phyloP scores from a whole-genome alignment of 805 yeast genomes.

The Limtongia smithiae region DNA sequence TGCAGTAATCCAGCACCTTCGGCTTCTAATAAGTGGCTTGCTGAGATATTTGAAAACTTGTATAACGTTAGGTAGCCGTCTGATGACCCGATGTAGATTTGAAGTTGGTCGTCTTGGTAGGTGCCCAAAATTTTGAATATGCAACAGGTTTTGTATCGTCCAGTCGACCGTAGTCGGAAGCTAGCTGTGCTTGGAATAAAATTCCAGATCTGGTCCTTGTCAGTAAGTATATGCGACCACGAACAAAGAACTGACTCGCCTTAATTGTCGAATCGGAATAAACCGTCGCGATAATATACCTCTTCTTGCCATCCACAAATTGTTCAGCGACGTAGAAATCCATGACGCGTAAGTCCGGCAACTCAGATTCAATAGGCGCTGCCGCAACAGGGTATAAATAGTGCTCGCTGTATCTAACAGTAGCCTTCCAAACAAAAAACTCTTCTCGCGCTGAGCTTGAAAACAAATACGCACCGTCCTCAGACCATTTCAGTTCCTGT shows the following conservation, averaged over 20 bases:
- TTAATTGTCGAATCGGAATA: constrained; percentile 82
- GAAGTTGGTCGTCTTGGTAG: constrained; percentile 33
- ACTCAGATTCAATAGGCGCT: constrained; percentile 52
- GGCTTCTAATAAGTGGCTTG: no score
- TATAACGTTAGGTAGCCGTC: constrained; percentile 76
- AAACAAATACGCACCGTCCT: constrained; percentile 41
- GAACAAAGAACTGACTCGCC: constrained; percentile 51
- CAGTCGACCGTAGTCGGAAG: constrained; percentile 48
- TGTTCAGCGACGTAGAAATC: constrained; percentile 55
- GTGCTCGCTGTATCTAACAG: constrained; percentile 40
- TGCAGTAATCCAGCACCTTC: no score
- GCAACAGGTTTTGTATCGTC: constrained; percentile 70
- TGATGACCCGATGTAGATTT: constrained; percentile 63
- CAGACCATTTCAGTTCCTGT: constrained; percentile 60
- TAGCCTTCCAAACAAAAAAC: constrained; percentile 70
- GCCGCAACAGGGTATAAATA: constrained; percentile 49
- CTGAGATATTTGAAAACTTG: constrained; percentile 42
- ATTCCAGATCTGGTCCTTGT: constrained; percentile 1
- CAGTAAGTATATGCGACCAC: no score
- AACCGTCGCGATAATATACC: constrained; percentile 58
- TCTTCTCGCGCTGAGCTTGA: constrained; percentile 77
- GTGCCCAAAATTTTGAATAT: constrained; percentile 59
- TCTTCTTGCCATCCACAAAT: constrained; percentile 12
- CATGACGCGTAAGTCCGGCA: constrained; percentile 88
- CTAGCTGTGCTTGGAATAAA: constrained; percentile 41